Base-by-base conservation (phyloP, 1,284 basidiomycete species). In the Sphaerobolus stellatus region DNA sequence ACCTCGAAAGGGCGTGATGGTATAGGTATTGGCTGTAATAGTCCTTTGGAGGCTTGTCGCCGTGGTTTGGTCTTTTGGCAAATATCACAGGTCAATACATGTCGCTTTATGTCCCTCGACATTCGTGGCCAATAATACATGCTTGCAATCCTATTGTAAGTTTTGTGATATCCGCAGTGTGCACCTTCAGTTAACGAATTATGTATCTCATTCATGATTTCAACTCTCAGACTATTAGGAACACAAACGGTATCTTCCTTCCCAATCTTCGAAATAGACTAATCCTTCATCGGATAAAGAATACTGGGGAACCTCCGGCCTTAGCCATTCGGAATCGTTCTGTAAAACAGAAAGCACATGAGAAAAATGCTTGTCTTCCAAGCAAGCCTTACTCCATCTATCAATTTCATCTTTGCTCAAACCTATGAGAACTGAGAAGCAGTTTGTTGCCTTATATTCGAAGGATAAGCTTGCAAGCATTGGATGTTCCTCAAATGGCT, bases 91-190 rank as follows among this genome's bases (percentile, higher is more conserved):
- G 52, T 59, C 6, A 30, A 5, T 1, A 64, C 50, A 30, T 59
- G 65, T 0, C 43, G 24, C 0, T 25, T 0, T 0, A 67, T 33
- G 5, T 43, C 57, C 0, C 18, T 13, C 5, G 50, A 7, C 0
- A 66, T 56, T 0, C 59, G 44, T 0, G 62, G 62, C 65, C 63
- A 66, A 27, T 57, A 64, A 24, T 57, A 64, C 5, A 52, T 43
- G 0, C 49, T 9, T 0, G 50, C 14, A 0, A 62, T 29, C 0
- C 40, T n/a, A 41, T 41, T 41, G n/a, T 41, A 41, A n/a, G 40
- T 7, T 18, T 41, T 41, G n/a, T 41, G 40, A n/a, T 41, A 18
- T 41, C 40, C 40, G 6, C n/a, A n/a, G 40, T 41, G 40, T n/a
- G 40, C 40, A 20, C 40, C 40, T 41, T 41, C 40, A 7, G 18